Evolutionary conservation across 2,329 filamentous ascomycete species (phyloP), one percentile per base, ranked within the genome.

Genomic region (Lachnellula suecica): DNA sequence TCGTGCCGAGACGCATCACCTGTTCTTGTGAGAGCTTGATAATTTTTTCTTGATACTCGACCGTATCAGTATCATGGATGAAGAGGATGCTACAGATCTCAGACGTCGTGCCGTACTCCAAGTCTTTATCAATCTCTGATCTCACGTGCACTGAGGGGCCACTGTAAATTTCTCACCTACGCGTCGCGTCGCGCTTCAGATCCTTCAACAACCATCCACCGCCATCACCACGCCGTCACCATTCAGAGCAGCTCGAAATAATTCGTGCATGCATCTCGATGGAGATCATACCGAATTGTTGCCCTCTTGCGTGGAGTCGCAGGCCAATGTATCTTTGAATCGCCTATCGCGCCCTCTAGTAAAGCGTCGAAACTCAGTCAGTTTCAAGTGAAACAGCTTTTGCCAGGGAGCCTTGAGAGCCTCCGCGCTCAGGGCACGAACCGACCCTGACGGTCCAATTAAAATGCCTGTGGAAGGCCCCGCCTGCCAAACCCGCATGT

Each of bases 321-420:
- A 24, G 13, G 25, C 2, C n/a, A 17, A 7, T 37, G 17, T 37
- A 29, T 17, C 37, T 42, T 19, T 40, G 37, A 19, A 22, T 40
- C 17, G 37, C 20, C 11, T 15, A 31, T 31, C 29, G 19, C 15
- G 10, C n/a, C 19, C 10, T 2, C 19, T 19, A 23, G 37, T 19
- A 40, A 6, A 22, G 24, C 25, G 20, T 11, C 47, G 51, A 58
- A 60, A 56, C 55, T 42, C 48, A 34, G 24, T 19, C 27, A n/a
- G 55, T 57, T 51, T 60, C 55, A 53, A 49, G 46, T 37, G 56
- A 58, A 57, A 58, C 56, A 47, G 49, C 44, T 20, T n/a, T 19
- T 40, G 37, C 37, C n/a, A 17, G 47, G 47, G 9, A 24, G 15
- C n/a, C 24, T 24, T 15, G 17, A 42, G 22, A 29, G 15, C 17